phyloP scores from a whole-genome alignment of 2,329 filamentous ascomycete species.

The Colletotrichum aenigma region DNA sequence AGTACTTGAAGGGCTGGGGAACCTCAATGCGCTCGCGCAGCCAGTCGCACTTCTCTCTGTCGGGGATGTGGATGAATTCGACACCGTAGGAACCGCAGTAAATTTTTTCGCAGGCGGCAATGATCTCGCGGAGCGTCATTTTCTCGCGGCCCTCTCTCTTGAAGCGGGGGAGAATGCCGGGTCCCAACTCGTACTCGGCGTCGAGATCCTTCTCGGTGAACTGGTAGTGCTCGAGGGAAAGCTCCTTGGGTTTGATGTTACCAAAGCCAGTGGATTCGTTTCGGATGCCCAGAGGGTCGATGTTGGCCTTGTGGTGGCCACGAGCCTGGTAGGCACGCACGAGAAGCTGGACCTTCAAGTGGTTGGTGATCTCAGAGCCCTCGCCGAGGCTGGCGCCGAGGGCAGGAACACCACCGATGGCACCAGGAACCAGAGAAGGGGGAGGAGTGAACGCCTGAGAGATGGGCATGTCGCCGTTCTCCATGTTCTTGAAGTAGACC shows the following conservation, averaged over 20 bases:
- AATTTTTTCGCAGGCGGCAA: conserved; percentile 89
- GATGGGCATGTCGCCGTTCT: conserved; percentile 96
- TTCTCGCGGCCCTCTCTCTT: conserved; percentile 87
- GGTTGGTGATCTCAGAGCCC: conserved; percentile 85
- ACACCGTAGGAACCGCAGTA: conserved; percentile 98
- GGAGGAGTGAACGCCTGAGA: conserved; percentile 97
- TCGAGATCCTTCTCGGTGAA: conserved; percentile 95
- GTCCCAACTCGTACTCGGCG: conserved; percentile 88
- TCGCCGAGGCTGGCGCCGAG: conserved; percentile 73
- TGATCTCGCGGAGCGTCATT: conserved; percentile 96
- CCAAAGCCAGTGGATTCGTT: conserved; percentile 83
- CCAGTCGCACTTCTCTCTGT: conserved; percentile 98
- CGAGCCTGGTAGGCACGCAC: conserved; percentile 97
- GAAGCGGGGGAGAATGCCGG: conserved; percentile 94
- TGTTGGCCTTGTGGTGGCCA: conserved; percentile 97
- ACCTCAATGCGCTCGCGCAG: conserved; percentile 94
- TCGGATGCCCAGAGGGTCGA: conserved; percentile 93
- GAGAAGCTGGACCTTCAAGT: conserved; percentile 96
- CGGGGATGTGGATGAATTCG: conserved; percentile 98
- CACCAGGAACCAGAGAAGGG: conserved; percentile 85
- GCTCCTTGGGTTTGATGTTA: conserved; percentile 88
- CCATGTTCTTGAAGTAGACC: conserved; percentile 99
- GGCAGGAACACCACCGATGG: conserved; percentile 77
- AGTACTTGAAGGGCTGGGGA: conserved; percentile 94
- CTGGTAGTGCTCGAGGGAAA: conserved; percentile 91